Evolutionary conservation across 2,329 filamentous ascomycete species (phyloP), one percentile per base, ranked within the genome.

Genomic region (Magnaporthales sp.): DNA sequence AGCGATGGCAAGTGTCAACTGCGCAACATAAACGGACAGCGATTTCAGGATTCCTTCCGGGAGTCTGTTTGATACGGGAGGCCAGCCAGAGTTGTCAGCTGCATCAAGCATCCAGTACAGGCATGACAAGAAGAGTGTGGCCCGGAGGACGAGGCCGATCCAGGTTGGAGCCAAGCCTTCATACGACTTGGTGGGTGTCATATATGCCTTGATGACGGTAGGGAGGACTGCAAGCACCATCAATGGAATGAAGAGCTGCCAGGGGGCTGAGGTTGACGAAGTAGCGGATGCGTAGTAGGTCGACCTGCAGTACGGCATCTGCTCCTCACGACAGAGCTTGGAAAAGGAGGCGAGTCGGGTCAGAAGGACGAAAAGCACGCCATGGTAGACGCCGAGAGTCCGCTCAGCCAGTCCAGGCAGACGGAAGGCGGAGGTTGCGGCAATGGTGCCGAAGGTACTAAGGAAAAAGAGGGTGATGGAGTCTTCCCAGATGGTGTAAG

Each of bases 401-500:
- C 91, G 87, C 71, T 96, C 91, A 3, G 84, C 80, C 27, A 84
- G 79, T 46, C 84, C 82, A 65, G 87, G 84, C 70, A 93, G 88
- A 19, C 91, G 87, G 72, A 96, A 84, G 0, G 93, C 93, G 2
- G 90, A 88, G 13, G 92, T 77, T 13, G 90, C 85, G 46, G 90
- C 86, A n/a, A 89, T 83, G 7, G 93, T 77, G 31, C 93, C 93
- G 74, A 98, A 97, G 0, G 93, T 95, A 2, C 88, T 87, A 67
- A 97, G 86, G 79, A 98, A 94, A 80, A 96, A 97, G 3, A 97
- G 83, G 4, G 97, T 84, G 67, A 97, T 97, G 15, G 92, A 91
- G 74, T 99, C 95, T 79, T 99, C 95, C 93, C 95, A 99, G 70
- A 99, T 97, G 0, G 94, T 98, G 78, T 93, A 99, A 0, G 95